phyloP scores from a whole-genome alignment of 352 stramenopile species.

The Phytophthora fragariaefolia region DNA sequence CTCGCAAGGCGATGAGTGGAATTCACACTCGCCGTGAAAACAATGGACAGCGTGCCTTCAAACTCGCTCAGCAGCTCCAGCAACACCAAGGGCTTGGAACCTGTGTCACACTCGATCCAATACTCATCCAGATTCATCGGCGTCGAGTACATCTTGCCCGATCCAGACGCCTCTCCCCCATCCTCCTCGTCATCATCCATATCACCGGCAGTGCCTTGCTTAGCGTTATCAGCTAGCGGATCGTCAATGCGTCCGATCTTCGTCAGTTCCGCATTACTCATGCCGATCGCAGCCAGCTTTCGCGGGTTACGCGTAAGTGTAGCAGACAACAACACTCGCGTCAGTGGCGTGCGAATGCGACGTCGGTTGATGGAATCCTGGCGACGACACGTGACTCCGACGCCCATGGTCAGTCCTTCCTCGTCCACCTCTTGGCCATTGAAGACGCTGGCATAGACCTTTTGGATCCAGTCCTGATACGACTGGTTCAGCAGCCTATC shows the following conservation, averaged over 20 bases:
- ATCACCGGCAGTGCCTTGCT: constrained; percentile 48
- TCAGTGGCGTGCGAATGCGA: constrained; percentile 86
- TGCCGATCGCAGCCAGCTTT: constrained; percentile 94
- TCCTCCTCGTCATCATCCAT: constrained; percentile 39
- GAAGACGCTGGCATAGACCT: constrained; percentile 91
- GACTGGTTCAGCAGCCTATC: constrained; percentile 97
- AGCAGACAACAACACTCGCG: constrained; percentile 97
- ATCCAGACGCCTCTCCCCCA: constrained; percentile 18
- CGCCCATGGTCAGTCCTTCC: constrained; percentile 19
- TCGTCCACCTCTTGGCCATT: constrained; percentile 63
- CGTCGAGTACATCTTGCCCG: constrained; percentile 77
- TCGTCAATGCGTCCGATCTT: constrained; percentile 78
- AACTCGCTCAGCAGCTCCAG: constrained; percentile 92
- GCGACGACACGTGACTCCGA: constrained; percentile 65
- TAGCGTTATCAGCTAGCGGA: constrained; percentile 68
- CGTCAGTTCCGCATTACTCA: constrained; percentile 96
- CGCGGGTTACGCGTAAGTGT: constrained; percentile 97
- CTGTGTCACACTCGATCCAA: constrained; percentile 93
- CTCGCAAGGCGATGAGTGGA: constrained; percentile 95
- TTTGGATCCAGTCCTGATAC: constrained; percentile 97
- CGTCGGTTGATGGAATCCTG: constrained; percentile 84
- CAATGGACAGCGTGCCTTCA: constrained; percentile 83
- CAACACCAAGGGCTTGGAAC: constrained; percentile 96
- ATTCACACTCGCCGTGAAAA: constrained; percentile 97
- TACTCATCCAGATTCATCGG: constrained; percentile 85